Evolutionary conservation across 2,329 filamentous ascomycete genomes (phyloP), one percentile per base, ranked within the genome.

Genomic region (Daldinia sp.): DNA sequence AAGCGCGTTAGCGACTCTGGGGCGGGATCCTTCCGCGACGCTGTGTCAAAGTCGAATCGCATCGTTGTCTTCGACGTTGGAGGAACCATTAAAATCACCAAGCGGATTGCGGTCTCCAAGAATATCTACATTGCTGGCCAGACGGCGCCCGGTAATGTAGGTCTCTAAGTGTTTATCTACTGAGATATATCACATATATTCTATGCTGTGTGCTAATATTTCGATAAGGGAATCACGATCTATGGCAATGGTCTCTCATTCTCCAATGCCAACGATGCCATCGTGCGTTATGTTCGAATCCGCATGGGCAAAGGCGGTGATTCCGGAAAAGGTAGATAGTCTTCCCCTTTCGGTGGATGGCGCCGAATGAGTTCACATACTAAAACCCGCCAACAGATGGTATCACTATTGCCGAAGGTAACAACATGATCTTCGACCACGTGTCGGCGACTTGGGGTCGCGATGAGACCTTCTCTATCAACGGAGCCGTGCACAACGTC

Each of bases 341-440:
- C 4, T 42, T 20, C 18, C 3, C 13, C 20, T n/a, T n/a, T 15
- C 26, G 1, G 13, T 23, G 4, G 42, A 50, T 50, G 28, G 26
- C 4, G 28, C 23, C 6, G 13, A 56, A 26, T 39, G 18, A 33
- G 15, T 42, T 39, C 13, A 26, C 44, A 13, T 44, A 51, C 44
- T 60, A 15, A 50, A 30, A 53, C 44, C 7, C n/a, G 72, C 26
- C 33, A 23, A 20, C 20, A 65, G 85, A 87, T 65, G 86, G 80
- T 1, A 80, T 87, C 46, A 83, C 81, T 18, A 87, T 88, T 63
- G 86, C 85, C 4, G 81, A 85, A 7, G 85, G 85, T 6, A 76
- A 77, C 35, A 85, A 82, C 68, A 86, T 88, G 79, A 87, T 88
- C 51, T 86, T 88, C 70, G 86, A 88, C 73, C 86, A 88, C 68